phyloP scores from a whole-genome alignment of 495 filamentous ascomycete genomes.

The Aspergillus taichungensis region DNA sequence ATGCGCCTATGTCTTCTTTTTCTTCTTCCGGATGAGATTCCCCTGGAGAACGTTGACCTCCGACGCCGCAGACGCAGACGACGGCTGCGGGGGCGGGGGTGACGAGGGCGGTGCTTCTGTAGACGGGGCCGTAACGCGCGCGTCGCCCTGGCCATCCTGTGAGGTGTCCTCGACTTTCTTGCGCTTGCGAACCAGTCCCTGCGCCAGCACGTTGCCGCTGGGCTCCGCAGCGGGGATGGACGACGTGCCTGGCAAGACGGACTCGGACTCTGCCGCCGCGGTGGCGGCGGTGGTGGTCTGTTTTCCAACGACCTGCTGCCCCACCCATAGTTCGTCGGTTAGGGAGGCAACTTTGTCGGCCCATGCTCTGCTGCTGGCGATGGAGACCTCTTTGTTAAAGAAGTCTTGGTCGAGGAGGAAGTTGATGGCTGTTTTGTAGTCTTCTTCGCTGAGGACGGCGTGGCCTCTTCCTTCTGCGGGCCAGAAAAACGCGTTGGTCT shows the following conservation, averaged over 20 bases:
- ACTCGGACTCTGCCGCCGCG: slow-evolving; percentile 26
- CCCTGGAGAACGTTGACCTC: slow-evolving; percentile 49
- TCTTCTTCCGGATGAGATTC: slow-evolving; percentile 57
- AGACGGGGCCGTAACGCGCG: background rate
- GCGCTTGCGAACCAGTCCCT: slow-evolving; percentile 45
- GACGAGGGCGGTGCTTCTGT: slow-evolving; percentile 15
- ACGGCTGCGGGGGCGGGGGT: slow-evolving; percentile 11
- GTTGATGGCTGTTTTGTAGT: slow-evolving; percentile 71
- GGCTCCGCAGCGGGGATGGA: no score
- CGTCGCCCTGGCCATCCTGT: slow-evolving; percentile 5
- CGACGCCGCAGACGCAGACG: slow-evolving; percentile 1
- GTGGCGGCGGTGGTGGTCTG: slow-evolving; percentile 10
- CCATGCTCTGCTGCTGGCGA: slow-evolving; percentile 64
- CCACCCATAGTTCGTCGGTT: slow-evolving; percentile 47
- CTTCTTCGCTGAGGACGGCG: slow-evolving; percentile 57
- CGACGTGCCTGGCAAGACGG: no score
- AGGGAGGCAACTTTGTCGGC: slow-evolving; percentile 49
- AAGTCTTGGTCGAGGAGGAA: slow-evolving; percentile 81
- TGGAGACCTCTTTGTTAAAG: slow-evolving; percentile 57
- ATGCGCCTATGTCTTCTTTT: slow-evolving; percentile 31
- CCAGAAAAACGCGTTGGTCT: slow-evolving; percentile 57
- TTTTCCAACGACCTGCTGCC: slow-evolving; percentile 44
- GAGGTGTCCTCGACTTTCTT: slow-evolving; percentile 33
- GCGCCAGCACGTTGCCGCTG: slow-evolving; percentile 24
- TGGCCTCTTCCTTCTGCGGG: slow-evolving; percentile 57